Conservation (phyloP, 2,329 filamentous ascomycete genomes). For the Colletotrichum cuscutae region DNA sequence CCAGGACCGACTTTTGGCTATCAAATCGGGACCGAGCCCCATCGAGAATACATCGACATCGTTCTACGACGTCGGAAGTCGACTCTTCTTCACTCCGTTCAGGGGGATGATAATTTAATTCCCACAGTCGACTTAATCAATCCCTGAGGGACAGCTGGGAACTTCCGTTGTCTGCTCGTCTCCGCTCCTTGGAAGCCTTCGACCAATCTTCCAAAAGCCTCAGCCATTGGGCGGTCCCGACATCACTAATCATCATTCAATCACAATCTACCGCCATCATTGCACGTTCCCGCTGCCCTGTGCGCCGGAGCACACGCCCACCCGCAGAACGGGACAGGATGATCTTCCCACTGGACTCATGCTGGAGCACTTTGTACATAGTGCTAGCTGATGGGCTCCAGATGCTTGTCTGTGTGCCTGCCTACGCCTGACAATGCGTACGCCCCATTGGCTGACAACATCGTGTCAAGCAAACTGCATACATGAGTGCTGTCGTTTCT, state of each 20-base stretch:
- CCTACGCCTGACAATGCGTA: background rate
- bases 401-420: slow-evolving; percentile 14
- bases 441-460: slow-evolving; percentile 9
- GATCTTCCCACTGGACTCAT: slow-evolving; percentile 19
- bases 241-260: slow-evolving; percentile 18
- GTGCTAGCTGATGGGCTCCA: slow-evolving; percentile 1
- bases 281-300: slow-evolving; percentile 27
- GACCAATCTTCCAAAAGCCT: slow-evolving; percentile 16
- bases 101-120: slow-evolving; percentile 15
- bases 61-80: slow-evolving; percentile 7
- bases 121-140: background rate
- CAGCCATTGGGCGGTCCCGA: slow-evolving; percentile 18
- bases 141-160: background rate
- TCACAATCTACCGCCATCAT: slow-evolving; percentile 3
- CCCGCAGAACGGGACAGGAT: slow-evolving; percentile 21
- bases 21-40: slow-evolving; percentile 13
- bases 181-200: slow-evolving; percentile 8
- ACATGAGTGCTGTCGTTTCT: slow-evolving; percentile 7
- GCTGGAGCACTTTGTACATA: background rate
- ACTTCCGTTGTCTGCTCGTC: background rate
- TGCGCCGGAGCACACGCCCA: slow-evolving; percentile 23
- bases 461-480: slow-evolving; percentile 25
- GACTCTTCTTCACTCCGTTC: background rate
- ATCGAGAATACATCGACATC: slow-evolving; percentile 12
- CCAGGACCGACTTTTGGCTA: slow-evolving; percentile 3